These are phyloP conservation scores for Flaveria robusta DNA, from an alignment of 129 eudicot genomes.

Conservation along the genomic window DNA sequence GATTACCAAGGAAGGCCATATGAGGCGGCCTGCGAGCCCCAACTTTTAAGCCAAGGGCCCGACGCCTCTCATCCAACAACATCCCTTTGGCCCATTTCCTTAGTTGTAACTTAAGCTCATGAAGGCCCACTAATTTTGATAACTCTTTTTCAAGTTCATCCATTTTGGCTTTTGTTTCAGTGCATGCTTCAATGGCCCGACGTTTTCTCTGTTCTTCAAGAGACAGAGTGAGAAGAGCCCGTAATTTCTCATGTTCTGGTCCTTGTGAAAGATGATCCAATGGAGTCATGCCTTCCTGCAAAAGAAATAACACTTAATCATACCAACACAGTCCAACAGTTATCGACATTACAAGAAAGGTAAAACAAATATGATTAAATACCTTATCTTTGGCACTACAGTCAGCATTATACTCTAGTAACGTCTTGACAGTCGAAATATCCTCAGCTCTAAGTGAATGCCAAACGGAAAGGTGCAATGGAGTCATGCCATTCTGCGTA, in stretches of 20 bases:
- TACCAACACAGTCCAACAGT: neutral
- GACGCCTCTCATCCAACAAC: constrained; percentile 85
- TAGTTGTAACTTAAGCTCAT: constrained; percentile 71
- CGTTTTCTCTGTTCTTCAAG: constrained; percentile 32
- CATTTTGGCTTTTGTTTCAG: constrained; percentile 33
- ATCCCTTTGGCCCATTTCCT: constrained; percentile 91
- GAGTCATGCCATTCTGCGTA: constrained; percentile 84
- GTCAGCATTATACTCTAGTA: constrained; percentile 82
- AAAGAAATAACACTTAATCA: neutral
- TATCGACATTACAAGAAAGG: neutral
- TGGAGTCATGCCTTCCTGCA: constrained; percentile 35
- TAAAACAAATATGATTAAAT: neutral
- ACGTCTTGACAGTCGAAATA: constrained; percentile 71
- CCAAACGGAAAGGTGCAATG: constrained; percentile 87
- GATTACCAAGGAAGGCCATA: constrained; percentile 55
- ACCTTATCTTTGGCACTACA: constrained; percentile 49
- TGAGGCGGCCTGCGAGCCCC: constrained; percentile 69
- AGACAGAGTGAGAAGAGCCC: constrained; percentile 17
- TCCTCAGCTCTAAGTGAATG: constrained; percentile 77
- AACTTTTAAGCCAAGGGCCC: constrained; percentile 73
- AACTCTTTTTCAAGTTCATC: constrained; percentile 74
- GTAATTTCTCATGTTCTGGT: constrained; percentile 16
- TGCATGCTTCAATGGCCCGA: constrained; percentile 17
- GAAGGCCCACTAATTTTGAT: constrained; percentile 65
- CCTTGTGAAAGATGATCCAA: constrained; percentile 32